Conservation (phyloP, 2,329 filamentous ascomycete genomes). For the Clonostachys rosea region DNA sequence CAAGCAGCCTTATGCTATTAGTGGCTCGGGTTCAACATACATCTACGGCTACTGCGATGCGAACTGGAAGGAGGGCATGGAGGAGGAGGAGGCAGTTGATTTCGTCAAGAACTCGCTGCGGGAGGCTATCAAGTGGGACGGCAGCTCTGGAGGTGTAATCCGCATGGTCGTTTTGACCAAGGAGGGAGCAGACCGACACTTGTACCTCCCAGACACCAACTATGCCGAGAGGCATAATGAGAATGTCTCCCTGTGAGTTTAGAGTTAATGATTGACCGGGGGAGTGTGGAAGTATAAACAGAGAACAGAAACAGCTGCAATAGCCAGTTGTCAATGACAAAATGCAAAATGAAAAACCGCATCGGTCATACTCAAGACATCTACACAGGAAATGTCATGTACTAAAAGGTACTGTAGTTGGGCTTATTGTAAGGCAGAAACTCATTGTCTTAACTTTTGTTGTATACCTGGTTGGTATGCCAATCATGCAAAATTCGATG, state of each 20-base stretch:
- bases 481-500: no score
- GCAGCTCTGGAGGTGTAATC: conserved; percentile 96
- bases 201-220: conserved; percentile 90
- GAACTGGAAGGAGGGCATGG: conserved; percentile 94
- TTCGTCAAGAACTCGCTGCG: conserved; percentile 90
- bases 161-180: conserved; percentile 94
- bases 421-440: no score
- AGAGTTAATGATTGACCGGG: background rate
- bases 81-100: conserved; percentile 79
- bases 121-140: conserved; percentile 99
- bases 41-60: conserved; percentile 99
- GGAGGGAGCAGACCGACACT: conserved; percentile 83
- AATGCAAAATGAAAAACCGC: no score
- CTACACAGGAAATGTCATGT: no score
- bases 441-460: no score
- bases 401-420: no score
- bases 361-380: no score
- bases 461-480: no score
- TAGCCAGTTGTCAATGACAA: no score
- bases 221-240: conserved; percentile 67
- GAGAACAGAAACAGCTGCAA: no score
- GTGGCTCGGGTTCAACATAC: conserved; percentile 95
- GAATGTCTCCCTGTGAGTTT: background rate
- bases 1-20: conserved; percentile 94
- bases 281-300: no score